phyloP scores from a whole-genome alignment of 2,329 filamentous ascomycete genomes.

The Elsinoe fawcettii region DNA sequence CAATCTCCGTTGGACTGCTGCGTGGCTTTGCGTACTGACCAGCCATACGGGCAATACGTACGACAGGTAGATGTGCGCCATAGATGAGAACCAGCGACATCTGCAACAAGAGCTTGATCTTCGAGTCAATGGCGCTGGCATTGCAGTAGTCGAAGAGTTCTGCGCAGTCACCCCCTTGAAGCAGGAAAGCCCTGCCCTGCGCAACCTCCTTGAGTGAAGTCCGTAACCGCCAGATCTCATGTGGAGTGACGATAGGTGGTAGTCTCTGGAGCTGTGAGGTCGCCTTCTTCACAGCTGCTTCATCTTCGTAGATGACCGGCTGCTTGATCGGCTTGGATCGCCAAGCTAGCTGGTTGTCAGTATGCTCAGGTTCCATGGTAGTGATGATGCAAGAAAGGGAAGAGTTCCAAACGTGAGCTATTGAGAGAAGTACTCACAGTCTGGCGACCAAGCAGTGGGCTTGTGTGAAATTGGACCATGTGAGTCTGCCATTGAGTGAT shows the following conservation, averaged over 20 bases:
- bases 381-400: no score
- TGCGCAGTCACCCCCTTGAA: slow-evolving; percentile 94
- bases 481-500: neutral
- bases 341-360: slow-evolving; percentile 53
- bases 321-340: slow-evolving; percentile 72
- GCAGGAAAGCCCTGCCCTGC: slow-evolving; percentile 79
- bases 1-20: slow-evolving; percentile 75
- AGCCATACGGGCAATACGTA: slow-evolving; percentile 91
- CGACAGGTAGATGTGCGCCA: slow-evolving; percentile 73
- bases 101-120: slow-evolving; percentile 92
- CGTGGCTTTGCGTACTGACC: slow-evolving; percentile 96
- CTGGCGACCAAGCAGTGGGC: neutral
- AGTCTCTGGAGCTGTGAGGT: slow-evolving; percentile 58
- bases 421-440: slow-evolving; percentile 26
- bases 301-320: slow-evolving; percentile 60
- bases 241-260: slow-evolving; percentile 70
- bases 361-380: no score
- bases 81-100: slow-evolving; percentile 96
- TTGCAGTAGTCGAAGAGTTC: slow-evolving; percentile 97
- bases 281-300: slow-evolving; percentile 51
- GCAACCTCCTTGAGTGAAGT: slow-evolving; percentile 76
- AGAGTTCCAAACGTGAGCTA: slow-evolving; percentile 24
- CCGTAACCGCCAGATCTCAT: slow-evolving; percentile 74
- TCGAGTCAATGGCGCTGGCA: slow-evolving; percentile 80
- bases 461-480: neutral